Conservation (phyloP, 2,329 filamentous ascomycete species). For the Sporothrix brunneoviolacea region DNA sequence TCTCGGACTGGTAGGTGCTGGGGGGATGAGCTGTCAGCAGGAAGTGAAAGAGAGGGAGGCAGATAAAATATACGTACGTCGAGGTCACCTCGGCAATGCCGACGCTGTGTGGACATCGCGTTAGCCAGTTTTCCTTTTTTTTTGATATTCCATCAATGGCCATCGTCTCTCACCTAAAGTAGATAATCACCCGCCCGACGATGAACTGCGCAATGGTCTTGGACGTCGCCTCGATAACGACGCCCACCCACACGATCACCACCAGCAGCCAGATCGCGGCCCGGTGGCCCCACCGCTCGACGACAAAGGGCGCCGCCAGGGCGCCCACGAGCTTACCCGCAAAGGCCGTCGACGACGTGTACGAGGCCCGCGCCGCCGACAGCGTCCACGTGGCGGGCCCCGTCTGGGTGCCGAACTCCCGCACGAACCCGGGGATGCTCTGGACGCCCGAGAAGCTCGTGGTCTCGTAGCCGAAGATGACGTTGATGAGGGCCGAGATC, state of each 20-base stretch:
- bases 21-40: not conserved
- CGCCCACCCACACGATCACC: slow-evolving; percentile 6
- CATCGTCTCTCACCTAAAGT: no score
- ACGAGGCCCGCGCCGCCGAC: slow-evolving; percentile 3
- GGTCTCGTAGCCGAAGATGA: slow-evolving; percentile 12
- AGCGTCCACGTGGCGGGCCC: not conserved
- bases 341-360: slow-evolving; percentile 11
- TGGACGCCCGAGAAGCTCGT: slow-evolving; percentile 10
- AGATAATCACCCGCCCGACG: slow-evolving; percentile 11
- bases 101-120: no score
- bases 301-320: not conserved
- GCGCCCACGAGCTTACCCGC: slow-evolving; percentile 2
- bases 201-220: slow-evolving; percentile 7
- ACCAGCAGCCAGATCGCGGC: slow-evolving; percentile 10
- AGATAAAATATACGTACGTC: not conserved
- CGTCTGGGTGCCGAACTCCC: slow-evolving; percentile 2
- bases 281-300: slow-evolving; percentile 8
- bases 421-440: slow-evolving; percentile 8
- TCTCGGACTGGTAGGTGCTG: slow-evolving; percentile 9
- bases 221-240: slow-evolving; percentile 9
- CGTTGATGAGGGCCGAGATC: slow-evolving; percentile 10
- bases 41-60: not conserved
- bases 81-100: slow-evolving; percentile 6
- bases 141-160: no score
- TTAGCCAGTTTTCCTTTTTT: no score